phyloP scores from a whole-genome alignment of 1,284 basidiomycete genomes.

The Entoloma clypeatum region DNA sequence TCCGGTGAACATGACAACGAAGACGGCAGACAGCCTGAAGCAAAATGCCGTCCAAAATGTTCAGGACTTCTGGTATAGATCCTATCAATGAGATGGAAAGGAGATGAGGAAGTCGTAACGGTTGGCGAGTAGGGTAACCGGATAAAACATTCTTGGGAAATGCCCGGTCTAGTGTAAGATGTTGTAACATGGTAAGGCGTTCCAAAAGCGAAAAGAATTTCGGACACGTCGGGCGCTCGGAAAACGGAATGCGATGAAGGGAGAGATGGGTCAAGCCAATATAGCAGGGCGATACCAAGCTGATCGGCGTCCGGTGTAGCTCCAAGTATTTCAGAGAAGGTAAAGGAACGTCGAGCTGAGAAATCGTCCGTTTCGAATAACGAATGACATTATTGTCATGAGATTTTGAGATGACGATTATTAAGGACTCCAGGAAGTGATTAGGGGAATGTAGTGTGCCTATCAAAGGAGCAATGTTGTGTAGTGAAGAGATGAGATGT shows the following conservation, averaged over 20 bases:
- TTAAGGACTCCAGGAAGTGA: constrained; percentile 29
- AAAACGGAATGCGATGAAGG: constrained; percentile 32
- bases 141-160: constrained; percentile 20
- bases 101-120: constrained; percentile 26
- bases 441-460: constrained; percentile 32
- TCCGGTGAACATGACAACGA: constrained; percentile 24
- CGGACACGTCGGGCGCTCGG: constrained; percentile 30
- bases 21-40: constrained; percentile 26
- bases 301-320: constrained; percentile 32
- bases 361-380: constrained; percentile 18
- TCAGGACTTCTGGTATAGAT: constrained; percentile 26
- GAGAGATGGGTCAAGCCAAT: constrained; percentile 32
- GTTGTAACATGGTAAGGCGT: constrained; percentile 28
- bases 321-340: constrained; percentile 29
- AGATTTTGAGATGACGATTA: constrained; percentile 25
- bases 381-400: constrained; percentile 18
- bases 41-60: constrained; percentile 27
- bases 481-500: constrained; percentile 28
- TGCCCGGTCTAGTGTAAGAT: constrained; percentile 28
- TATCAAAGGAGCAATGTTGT: constrained; percentile 31
- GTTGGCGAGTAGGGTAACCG: constrained; percentile 16
- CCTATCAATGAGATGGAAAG: constrained; percentile 26
- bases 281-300: constrained; percentile 32
- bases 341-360: constrained; percentile 11
- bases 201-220: constrained; percentile 31